Evolutionary conservation across 768 basidiomycete species (phyloP), one percentile per base, ranked within the genome.

Genomic region (Suillus clintonianus): DNA sequence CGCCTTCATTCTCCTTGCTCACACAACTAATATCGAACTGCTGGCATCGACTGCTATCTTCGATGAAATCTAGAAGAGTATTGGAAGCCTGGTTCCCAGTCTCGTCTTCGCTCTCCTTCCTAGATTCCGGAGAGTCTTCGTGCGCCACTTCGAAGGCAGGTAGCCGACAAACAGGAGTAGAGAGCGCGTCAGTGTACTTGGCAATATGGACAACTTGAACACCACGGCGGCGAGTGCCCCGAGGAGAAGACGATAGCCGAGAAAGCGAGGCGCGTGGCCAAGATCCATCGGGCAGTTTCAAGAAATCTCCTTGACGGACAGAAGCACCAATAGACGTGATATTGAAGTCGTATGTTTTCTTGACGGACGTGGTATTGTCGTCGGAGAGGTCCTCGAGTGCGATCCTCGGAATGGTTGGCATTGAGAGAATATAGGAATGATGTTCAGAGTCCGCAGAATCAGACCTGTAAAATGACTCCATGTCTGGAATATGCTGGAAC

Each of bases 401-500:
- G 58, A 74, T 74, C 57, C 58, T 64, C 34, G 72, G 72, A n/a
- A 73, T 76, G 1, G 67, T 62, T 6, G 72, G 72, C 61, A 72
- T 75, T 5, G 74, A 72, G 55, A 74, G 67, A 54, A 74, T 62
- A 41, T 66, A 24, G 2, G 61, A 59, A 51, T 74, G 70, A 2
- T 60, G 62, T 6, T 72, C 70, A 24, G 69, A 65, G 53, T 74
- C 67, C 24, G 72, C 70, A 19, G 74, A 75, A 50, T 69, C 67
- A 64, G 50, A 63, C 55, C 70, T 70, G 14, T 75, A 74, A 0
- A 72, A 50, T 3, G 74, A 72, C 14, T 62, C 62, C n/a, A 50
- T 59, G 9, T 74, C 74, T 19, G 37, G 15, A 1, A 27, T 27
- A 19, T 19, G 10, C 15, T 39, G 37, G 10, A 24, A 15, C 24